Conservation (phyloP, 345 rosid species). For the Dipteronia dyeriana region DNA sequence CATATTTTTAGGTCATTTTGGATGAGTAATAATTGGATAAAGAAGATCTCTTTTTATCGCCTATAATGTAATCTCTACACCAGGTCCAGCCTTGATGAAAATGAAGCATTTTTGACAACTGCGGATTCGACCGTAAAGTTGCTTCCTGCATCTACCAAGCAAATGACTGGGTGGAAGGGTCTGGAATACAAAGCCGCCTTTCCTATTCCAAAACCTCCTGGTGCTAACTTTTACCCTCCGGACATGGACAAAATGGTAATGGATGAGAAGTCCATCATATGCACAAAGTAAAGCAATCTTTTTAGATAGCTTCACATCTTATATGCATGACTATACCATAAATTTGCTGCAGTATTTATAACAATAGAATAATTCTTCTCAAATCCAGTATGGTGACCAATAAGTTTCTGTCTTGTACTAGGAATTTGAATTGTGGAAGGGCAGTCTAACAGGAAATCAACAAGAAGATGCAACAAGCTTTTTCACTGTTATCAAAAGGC, state of each 20-base stretch:
- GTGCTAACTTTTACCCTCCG: conserved; percentile 94
- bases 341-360: background rate
- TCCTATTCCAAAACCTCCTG: conserved; percentile 80
- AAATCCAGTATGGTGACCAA: conserved; percentile 2
- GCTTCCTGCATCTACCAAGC: conserved; percentile 65
- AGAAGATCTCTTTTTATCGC: background rate
- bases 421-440: conserved; percentile 82
- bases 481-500: conserved; percentile 78
- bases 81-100: conserved; percentile 96
- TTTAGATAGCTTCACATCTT: conserved; percentile 1
- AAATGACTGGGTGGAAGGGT: conserved; percentile 85
- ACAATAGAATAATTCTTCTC: conserved; percentile 17
- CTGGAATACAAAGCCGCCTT: conserved; percentile 80
- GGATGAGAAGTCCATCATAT: conserved; percentile 1
- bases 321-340: background rate
- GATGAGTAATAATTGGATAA: background rate
- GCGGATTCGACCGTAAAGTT: conserved; percentile 81
- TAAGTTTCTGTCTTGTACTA: conserved; percentile 33
- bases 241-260: conserved; percentile 92
- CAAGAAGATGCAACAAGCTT: conserved; percentile 65
- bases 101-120: conserved; percentile 81
- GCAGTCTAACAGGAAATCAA: conserved; percentile 51
- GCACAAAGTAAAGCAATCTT: background rate
- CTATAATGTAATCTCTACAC: conserved; percentile 24
- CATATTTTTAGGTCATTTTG: background rate